Evolutionary conservation across 148 eudicot species (phyloP).

Genomic region (Rhododendron henanense): DNA sequence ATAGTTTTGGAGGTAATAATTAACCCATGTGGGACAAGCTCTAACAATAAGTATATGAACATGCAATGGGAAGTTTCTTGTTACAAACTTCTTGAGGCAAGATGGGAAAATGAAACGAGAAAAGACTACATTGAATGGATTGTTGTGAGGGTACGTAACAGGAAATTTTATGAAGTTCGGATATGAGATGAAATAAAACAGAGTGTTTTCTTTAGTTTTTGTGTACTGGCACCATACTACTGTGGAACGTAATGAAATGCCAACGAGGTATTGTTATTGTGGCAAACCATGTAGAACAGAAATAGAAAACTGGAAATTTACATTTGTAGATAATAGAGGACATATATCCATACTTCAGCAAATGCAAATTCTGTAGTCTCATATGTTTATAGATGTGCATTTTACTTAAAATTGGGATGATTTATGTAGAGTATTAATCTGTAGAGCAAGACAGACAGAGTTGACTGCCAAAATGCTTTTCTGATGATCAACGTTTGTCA

Average conservation of each 20-base stretch:
- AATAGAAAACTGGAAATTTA: not conserved
- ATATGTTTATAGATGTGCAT: not conserved
- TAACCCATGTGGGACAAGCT: not conserved
- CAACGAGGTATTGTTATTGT: not conserved
- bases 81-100: not conserved
- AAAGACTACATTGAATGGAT: not conserved
- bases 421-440: not conserved
- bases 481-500: not conserved
- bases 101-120: not conserved
- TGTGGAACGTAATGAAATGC: not conserved
- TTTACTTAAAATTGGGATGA: not conserved
- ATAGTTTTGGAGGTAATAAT: no score
- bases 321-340: not conserved
- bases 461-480: not conserved
- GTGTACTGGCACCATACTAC: not conserved
- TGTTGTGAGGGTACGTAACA: not conserved
- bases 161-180: not conserved
- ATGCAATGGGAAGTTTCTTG: not conserved
- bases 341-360: not conserved
- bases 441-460: not conserved
- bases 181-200: not conserved
- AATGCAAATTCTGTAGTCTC: not conserved
- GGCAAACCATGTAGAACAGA: not conserved
- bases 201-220: not conserved
- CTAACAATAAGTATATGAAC: not conserved